These are phyloP conservation scores for Prunus davidiana DNA, from an alignment of 306 rosid genomes.

Conservation along the genomic window DNA sequence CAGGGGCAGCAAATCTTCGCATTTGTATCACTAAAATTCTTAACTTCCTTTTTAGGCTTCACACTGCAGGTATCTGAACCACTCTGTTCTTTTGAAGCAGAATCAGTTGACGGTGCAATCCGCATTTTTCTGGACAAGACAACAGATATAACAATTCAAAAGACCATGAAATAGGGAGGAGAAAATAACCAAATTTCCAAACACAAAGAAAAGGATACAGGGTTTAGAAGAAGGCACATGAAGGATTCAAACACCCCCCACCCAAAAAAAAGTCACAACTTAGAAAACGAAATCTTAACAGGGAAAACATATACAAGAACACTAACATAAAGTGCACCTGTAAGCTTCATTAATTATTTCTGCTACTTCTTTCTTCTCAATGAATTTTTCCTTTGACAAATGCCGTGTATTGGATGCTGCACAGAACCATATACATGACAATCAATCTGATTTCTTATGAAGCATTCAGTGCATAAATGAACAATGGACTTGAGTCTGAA, in stretches of 20 bases:
- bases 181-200: background rate
- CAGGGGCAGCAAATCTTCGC: conserved; percentile 84
- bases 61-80: conserved; percentile 73
- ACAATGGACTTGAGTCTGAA: background rate
- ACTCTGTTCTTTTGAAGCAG: conserved; percentile 76
- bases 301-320: background rate
- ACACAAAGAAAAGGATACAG: background rate
- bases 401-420: conserved; percentile 7
- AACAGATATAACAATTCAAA: conserved; percentile 2
- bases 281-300: background rate
- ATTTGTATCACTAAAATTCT: conserved; percentile 46
- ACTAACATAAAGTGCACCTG: conserved; percentile 10
- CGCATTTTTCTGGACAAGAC: conserved; percentile 76
- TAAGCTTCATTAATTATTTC: conserved; percentile 9
- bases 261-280: background rate
- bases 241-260: too few relatives aligned
- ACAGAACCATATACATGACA: background rate
- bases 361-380: conserved; percentile 13
- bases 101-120: conserved; percentile 72
- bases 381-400: conserved; percentile 7
- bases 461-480: background rate
- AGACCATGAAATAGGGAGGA: background rate
- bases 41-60: conserved; percentile 71
- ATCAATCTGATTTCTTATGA: background rate
- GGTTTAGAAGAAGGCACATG: background rate